Base-by-base conservation (phyloP, 148 eudicot genomes). In the Vaccinium myrtillus region DNA sequence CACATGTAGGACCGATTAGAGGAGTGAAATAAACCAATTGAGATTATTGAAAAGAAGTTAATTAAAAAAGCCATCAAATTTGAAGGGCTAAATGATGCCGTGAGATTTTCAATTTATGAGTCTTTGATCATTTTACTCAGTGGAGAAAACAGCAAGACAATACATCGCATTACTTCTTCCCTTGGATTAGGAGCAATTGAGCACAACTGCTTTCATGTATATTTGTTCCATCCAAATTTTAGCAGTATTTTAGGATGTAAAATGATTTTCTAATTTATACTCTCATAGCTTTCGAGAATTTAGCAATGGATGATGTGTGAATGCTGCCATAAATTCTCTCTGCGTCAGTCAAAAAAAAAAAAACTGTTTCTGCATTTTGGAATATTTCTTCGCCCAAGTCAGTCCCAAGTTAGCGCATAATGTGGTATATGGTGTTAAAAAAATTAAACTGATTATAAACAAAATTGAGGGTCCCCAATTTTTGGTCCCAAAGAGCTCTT, bases 191-290 rank as follows among this genome's bases (percentile, higher is more conserved):
- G 9, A 6, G 63, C 12, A 46, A 53, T 76, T 25, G 49, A 18
- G 32, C 30, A 75, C 54, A 9, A 48, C 14, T 49, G 55, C 56
- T 74, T 16, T 9, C 56, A 76, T 8, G 11, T 19, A 10, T 75
- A 0, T 46, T 43, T 75, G 53, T 6, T 73, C 23, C 25, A 16
- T 77, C 30, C 55, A 15, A 27, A 77, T 77, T 43, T 77, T 77
- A 50, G 80, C 54, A 77, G 59, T 77, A 49, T 50, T 25, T 19
- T 14, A 77, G 30, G 80, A 13, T 77, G 61, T 25, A 55, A 23
- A 30, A 79, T 56, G 56, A 79, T 39, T 79, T 79, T 79, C 49
- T 56, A 79, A 18, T 79, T 79, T 79, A 48, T 56, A 56, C 50
- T 56, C 36, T 8, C 7, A 8, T 4, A 79, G 11, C 2, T 56